Conservation (phyloP, 192 early-diverging fungal species). For the Geosiphon pyriformis region DNA sequence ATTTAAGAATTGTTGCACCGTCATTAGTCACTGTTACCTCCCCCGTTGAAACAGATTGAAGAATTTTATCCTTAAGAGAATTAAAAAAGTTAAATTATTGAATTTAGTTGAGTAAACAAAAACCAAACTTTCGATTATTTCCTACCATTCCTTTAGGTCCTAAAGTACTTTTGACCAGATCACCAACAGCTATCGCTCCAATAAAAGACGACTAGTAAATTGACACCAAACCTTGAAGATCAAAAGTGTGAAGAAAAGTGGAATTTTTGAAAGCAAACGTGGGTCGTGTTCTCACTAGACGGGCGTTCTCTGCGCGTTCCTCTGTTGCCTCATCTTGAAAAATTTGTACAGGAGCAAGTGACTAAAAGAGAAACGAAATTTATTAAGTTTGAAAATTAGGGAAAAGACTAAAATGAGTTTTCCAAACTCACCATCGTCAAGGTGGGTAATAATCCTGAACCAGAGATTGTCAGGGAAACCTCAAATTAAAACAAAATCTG, state of each 20-base stretch:
- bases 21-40: constrained; percentile 96
- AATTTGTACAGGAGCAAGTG: constrained; percentile 80
- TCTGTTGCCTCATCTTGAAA: constrained; percentile 93
- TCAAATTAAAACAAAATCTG: too few species aligned
- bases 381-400: too few species aligned
- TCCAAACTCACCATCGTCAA: too few species aligned
- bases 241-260: not conserved
- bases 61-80: constrained; percentile 95
- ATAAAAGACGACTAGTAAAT: constrained; percentile 78
- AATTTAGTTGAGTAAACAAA: not conserved
- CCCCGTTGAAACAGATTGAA: constrained; percentile 84
- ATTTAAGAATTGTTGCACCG: constrained; percentile 98
- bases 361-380: constrained; percentile 29
- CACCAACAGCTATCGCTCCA: constrained; percentile 97
- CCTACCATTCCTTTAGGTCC: constrained; percentile 97
- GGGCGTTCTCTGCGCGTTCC: constrained; percentile 97
- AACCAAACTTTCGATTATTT: not conserved
- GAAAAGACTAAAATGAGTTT: too few species aligned
- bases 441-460: too few species aligned
- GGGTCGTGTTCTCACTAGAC: constrained; percentile 66
- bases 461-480: too few species aligned
- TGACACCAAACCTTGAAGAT: not conserved
- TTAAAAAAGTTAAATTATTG: constrained; percentile 10
- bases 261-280: constrained; percentile 4
- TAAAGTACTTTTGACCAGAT: constrained; percentile 95